phyloP scores from a whole-genome alignment of 1,284 basidiomycete species.

The Lentinula novae-zelandiae region DNA sequence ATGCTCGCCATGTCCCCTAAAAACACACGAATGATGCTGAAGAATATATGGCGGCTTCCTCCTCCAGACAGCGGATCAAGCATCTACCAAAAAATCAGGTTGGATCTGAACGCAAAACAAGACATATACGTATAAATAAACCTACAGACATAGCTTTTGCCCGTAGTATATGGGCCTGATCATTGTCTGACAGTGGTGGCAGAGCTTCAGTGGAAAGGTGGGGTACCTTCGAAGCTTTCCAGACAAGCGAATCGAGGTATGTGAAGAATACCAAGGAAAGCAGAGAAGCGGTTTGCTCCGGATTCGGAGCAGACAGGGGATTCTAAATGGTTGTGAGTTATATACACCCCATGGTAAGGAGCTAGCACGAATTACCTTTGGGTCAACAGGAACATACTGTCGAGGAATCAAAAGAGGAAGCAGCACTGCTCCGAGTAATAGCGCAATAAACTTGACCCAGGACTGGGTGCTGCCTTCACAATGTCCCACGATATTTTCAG shows the following conservation, averaged over 20 bases:
- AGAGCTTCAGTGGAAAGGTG: conserved; percentile 17
- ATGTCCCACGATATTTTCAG: conserved; percentile 26
- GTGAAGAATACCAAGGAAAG: conserved; percentile 54
- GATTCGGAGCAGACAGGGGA: conserved; percentile 33
- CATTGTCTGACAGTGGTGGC: conserved; percentile 48
- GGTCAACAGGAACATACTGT: conserved; percentile 25
- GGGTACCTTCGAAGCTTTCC: conserved; percentile 34
- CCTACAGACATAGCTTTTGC: conserved; percentile 17
- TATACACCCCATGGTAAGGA: conserved; percentile 9
- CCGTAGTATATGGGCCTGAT: conserved; percentile 26
- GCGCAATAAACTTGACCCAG: conserved; percentile 21
- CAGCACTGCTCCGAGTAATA: conserved; percentile 21
- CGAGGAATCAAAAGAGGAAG: conserved; percentile 26
- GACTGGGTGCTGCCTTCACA: conserved; percentile 28
- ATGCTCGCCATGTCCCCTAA: conserved; percentile 17
- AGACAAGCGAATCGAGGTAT: conserved; percentile 55
- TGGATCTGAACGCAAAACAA: not conserved
- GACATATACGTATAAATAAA: not conserved
- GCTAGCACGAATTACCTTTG: conserved; percentile 18
- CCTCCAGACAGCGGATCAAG: conserved; percentile 14
- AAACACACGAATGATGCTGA: conserved; percentile 17
- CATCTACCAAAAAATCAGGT: not conserved
- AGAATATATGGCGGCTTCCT: conserved; percentile 9
- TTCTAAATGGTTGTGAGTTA: conserved; percentile 21
- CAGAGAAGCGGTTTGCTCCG: conserved; percentile 58